Evolutionary conservation across 1,284 basidiomycete species (phyloP).

Genomic region (Sanghuangporus baumii): DNA sequence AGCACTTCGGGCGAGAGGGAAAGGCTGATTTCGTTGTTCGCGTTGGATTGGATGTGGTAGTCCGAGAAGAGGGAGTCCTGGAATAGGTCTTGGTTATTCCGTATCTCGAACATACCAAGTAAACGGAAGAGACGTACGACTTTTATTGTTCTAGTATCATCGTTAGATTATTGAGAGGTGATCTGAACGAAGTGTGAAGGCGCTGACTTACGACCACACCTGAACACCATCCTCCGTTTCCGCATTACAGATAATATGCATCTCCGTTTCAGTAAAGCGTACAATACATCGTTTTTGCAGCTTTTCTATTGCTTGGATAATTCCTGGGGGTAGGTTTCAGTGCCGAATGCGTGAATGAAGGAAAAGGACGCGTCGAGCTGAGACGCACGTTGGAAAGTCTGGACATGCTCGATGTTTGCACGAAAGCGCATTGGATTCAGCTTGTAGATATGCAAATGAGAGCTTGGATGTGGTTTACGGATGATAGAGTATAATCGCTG

Average conservation of each 20-base stretch:
- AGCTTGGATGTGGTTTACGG: not conserved
- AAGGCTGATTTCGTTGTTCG: slow-evolving; percentile 78
- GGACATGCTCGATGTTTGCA: slow-evolving; percentile 54
- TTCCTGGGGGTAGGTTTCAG: slow-evolving; percentile 37
- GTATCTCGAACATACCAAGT: not conserved
- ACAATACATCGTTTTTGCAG: slow-evolving; percentile 81
- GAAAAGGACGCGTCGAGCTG: not conserved
- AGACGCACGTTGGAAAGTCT: slow-evolving; percentile 51
- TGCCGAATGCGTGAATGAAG: not conserved
- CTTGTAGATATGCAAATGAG: not conserved
- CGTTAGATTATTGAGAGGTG: not conserved
- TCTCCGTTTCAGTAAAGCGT: slow-evolving; percentile 68
- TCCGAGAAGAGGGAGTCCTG: slow-evolving; percentile 69
- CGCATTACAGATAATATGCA: slow-evolving; percentile 84
- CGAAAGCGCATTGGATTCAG: slow-evolving; percentile 59
- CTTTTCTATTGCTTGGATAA: slow-evolving; percentile 75
- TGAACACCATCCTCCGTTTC: slow-evolving; percentile 81
- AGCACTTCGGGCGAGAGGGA: slow-evolving; percentile 70
- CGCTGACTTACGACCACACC: slow-evolving; percentile 79
- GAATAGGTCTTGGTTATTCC: not conserved
- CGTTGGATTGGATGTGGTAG: slow-evolving; percentile 86
- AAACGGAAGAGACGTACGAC: slow-evolving; percentile 25
- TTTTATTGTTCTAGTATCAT: slow-evolving; percentile 29
- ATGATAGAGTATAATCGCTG: not conserved
- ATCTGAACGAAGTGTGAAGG: not conserved